phyloP scores from a whole-genome alignment of 164 flowering plant species.

The Berberis thunbergii region DNA sequence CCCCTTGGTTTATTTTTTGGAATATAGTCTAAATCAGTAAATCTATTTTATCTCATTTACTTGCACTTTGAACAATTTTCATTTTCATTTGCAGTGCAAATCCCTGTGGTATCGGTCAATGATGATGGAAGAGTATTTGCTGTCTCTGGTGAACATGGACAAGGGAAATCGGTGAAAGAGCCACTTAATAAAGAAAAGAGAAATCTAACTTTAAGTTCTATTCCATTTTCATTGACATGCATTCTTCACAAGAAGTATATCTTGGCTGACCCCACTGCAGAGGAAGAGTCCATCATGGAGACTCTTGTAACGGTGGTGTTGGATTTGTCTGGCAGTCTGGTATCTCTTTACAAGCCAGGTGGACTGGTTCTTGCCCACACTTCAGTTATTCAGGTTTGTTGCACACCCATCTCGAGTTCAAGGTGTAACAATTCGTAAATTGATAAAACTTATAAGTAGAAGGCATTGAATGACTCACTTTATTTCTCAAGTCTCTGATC shows the following conservation, averaged over 20 bases:
- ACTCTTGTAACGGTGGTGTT: constrained; percentile 58
- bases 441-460: not conserved
- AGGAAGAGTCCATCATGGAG: constrained; percentile 52
- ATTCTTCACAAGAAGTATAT: constrained; percentile 77
- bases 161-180: constrained; percentile 33
- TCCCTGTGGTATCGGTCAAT: constrained; percentile 73
- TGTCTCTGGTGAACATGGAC: constrained; percentile 35
- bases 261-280: constrained; percentile 83
- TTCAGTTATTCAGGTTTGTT: constrained; percentile 60
- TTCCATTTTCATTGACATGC: constrained; percentile 81
- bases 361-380: constrained; percentile 71
- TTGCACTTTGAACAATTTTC: not conserved
- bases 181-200: constrained; percentile 70
- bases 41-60: not conserved
- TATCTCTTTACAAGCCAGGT: constrained; percentile 88
- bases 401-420: not conserved
- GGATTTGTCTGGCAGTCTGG: constrained; percentile 56
- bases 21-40: not conserved
- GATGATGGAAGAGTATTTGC: constrained; percentile 70
- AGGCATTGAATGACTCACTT: too few relatives aligned
- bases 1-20: too few relatives aligned
- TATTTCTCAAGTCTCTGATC: too few relatives aligned
- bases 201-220: constrained; percentile 38
- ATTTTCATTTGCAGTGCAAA: constrained; percentile 44
- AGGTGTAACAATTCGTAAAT: not conserved